Percentiles rank a stretch among this genome's conserved stretches.
Conservation (phyloP, 768 basidiomycete species). For the Mycena filopes region DNA sequence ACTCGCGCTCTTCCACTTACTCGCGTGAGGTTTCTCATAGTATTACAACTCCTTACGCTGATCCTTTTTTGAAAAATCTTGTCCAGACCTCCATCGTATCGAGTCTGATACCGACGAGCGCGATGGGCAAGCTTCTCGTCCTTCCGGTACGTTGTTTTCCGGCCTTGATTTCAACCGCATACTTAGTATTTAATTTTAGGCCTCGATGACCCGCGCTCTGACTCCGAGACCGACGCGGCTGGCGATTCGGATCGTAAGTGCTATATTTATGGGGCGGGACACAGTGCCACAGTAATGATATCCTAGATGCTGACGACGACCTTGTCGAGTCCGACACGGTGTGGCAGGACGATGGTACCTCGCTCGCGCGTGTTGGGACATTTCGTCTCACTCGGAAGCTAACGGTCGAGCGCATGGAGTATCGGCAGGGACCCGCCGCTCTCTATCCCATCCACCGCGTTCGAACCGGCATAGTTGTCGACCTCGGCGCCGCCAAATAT, state of each 20-base stretch:
- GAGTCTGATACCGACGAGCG: too few species aligned
- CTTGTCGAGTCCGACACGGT: constrained; percentile 11
- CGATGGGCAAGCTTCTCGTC: too few species aligned
- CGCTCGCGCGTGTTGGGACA: background rate
- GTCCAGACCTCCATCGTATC: too few species aligned
- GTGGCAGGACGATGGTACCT: constrained; percentile 15
- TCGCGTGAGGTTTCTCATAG: too few species aligned
- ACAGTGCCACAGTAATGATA: background rate
- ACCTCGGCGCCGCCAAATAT: background rate
- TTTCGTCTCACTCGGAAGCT: background rate
- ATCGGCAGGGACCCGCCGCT: constrained; percentile 3
- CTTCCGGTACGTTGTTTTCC: too few species aligned
- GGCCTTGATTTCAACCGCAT: too few species aligned
- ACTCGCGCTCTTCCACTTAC: too few species aligned
- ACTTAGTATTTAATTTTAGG: too few species aligned
- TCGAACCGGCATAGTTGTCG: constrained; percentile 6
- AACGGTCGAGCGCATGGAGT: constrained; percentile 7
- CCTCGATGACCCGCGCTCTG: background rate
- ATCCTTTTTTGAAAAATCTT: too few species aligned
- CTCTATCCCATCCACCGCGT: constrained; percentile 11
- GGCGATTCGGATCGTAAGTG: background rate
- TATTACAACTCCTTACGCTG: too few species aligned
- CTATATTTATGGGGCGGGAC: too few species aligned
- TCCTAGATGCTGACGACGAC: background rate
- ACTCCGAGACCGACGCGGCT: background rate